phyloP scores from a whole-genome alignment of 2,329 filamentous ascomycete genomes.

The Arthrobotrys sinensis region DNA sequence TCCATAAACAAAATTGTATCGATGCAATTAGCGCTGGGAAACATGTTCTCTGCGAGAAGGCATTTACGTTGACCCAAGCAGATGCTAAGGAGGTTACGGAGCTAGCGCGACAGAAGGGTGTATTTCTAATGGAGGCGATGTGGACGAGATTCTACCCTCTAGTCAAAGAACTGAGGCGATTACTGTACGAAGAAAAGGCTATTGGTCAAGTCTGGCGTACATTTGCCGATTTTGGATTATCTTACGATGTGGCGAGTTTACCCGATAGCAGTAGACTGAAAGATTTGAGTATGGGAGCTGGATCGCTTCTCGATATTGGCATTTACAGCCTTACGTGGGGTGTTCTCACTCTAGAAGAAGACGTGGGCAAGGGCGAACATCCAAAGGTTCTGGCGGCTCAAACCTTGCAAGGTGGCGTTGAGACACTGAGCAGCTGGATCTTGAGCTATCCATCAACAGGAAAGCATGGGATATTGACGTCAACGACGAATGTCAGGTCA shows the following conservation, averaged over 20 bases:
- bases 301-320: conserved; percentile 69
- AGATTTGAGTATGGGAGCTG: conserved; percentile 68
- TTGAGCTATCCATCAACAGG: conserved; percentile 68
- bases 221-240: conserved; percentile 68
- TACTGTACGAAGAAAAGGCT: conserved; percentile 68
- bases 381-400: conserved; percentile 68
- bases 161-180: conserved; percentile 65
- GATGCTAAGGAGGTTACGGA: conserved; percentile 68
- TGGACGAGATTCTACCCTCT: conserved; percentile 70
- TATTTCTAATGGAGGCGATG: conserved; percentile 71
- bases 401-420: conserved; percentile 66
- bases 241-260: conserved; percentile 66
- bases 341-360: conserved; percentile 66
- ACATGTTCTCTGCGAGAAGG: conserved; percentile 70
- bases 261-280: conserved; percentile 66
- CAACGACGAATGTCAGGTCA: conserved; percentile 66
- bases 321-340: conserved; percentile 70
- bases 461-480: conserved; percentile 69
- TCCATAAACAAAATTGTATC: conserved; percentile 69
- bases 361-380: conserved; percentile 64
- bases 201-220: conserved; percentile 68
- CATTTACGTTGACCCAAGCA: conserved; percentile 68
- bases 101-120: conserved; percentile 67
- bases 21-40: conserved; percentile 69
- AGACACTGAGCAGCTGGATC: conserved; percentile 67